These are phyloP conservation scores for Dendrobium nobile DNA, from an alignment of 106 monocot species.

Conservation along the genomic window DNA sequence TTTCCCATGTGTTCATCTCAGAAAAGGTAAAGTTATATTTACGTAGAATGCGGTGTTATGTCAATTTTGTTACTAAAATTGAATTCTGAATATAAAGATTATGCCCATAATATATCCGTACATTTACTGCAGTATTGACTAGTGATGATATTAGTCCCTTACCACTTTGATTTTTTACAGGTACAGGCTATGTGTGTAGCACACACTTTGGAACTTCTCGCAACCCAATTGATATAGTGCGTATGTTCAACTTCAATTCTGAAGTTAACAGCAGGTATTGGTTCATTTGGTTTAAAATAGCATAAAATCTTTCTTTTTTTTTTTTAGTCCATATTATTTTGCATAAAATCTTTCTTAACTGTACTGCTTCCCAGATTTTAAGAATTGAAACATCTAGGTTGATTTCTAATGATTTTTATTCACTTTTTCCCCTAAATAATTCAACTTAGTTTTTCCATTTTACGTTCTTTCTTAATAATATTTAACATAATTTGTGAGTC, in stretches of 20 bases:
- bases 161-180: slow-evolving; percentile 26
- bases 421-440: too few species aligned
- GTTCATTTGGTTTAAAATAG: not conserved
- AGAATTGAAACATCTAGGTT: too few species aligned
- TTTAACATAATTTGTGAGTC: not conserved
- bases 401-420: too few species aligned
- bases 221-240: slow-evolving; percentile 43
- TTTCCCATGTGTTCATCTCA: not conserved
- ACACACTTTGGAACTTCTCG: slow-evolving; percentile 43
- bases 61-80: not conserved
- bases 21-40: not conserved
- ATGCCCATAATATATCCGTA: not conserved
- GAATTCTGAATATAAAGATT: not conserved
- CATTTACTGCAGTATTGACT: not conserved
- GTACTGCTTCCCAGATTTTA: not conserved
- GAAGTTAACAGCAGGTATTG: slow-evolving; percentile 45
- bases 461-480: not conserved
- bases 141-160: not conserved
- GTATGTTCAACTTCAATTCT: slow-evolving; percentile 59
- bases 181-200: slow-evolving; percentile 54
- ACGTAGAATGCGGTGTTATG: not conserved
- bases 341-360: not conserved
- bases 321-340: too few species aligned
- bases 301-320: too few species aligned
- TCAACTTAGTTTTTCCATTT: too few species aligned